phyloP scores from a whole-genome alignment of 139 green algal genomes.

The Chlorella sp. region DNA sequence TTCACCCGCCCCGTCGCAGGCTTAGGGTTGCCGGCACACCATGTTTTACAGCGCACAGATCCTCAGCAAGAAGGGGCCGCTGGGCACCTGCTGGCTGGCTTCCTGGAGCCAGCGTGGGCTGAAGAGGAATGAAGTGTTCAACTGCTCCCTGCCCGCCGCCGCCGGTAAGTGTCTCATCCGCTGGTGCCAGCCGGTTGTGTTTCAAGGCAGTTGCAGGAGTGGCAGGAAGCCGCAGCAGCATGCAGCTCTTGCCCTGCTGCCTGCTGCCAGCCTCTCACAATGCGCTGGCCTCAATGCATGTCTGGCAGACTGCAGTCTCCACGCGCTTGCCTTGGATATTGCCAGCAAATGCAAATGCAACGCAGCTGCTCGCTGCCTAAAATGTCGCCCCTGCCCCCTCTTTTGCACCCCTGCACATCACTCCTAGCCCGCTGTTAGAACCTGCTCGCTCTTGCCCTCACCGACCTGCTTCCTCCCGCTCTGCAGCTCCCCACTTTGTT shows the following conservation, averaged over 20 bases:
- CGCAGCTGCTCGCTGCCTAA: background rate
- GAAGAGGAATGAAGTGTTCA: conserved; percentile 74
- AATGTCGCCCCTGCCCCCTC: too few relatives aligned
- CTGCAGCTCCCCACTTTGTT: too few relatives aligned
- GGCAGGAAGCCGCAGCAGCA: background rate
- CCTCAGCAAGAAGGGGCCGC: conserved; percentile 87
- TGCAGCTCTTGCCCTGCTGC: background rate
- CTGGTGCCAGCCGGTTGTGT: background rate
- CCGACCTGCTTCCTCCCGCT: too few relatives aligned
- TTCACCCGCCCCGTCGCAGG: too few relatives aligned
- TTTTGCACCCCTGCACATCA: too few relatives aligned
- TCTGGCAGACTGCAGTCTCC: background rate
- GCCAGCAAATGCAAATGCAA: background rate
- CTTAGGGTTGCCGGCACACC: background rate
- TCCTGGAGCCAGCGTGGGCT: conserved; percentile 91
- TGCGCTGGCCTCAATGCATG: background rate
- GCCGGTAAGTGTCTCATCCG: conserved; percentile 22
- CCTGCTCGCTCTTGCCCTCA: background rate
- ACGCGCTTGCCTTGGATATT: background rate
- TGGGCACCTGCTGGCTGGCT: conserved; percentile 96
- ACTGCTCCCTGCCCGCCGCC: conserved; percentile 40
- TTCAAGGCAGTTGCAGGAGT: background rate
- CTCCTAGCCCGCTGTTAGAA: background rate
- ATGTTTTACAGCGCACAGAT: conserved; percentile 95
- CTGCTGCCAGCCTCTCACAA: background rate